These are phyloP conservation scores for Cetraspora pellucida DNA, from an alignment of 192 early-diverging fungal species.

Conservation along the genomic window DNA sequence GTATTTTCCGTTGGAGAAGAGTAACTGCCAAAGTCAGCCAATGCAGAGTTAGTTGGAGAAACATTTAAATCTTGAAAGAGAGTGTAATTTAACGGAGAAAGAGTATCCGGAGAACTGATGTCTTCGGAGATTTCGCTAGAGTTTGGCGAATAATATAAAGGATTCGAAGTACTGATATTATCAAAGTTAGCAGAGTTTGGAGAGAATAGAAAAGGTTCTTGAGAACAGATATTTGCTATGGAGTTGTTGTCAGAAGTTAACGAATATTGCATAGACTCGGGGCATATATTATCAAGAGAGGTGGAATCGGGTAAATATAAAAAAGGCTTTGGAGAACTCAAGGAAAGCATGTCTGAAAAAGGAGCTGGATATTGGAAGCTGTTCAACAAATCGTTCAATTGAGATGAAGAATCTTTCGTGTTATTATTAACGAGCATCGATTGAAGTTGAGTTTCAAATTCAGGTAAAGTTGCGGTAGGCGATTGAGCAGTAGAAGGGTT, in stretches of 20 bases:
- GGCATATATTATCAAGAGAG: slow-evolving; percentile 32
- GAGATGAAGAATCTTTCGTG: too few species aligned
- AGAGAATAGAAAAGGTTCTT: too few species aligned
- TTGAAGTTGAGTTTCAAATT: slow-evolving; percentile 22
- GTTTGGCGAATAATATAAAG: slow-evolving; percentile 2
- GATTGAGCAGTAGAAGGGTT: background rate
- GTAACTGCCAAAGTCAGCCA: too few species aligned
- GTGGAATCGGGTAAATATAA: background rate
- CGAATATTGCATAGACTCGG: slow-evolving; percentile 39
- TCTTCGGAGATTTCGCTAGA: slow-evolving; percentile 8
- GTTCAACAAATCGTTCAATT: background rate
- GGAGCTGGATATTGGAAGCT: slow-evolving; percentile 3
- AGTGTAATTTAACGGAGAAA: too few species aligned
- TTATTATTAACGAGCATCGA: background rate
- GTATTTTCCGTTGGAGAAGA: too few species aligned
- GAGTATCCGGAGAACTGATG: slow-evolving; percentile 11
- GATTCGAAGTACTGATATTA: too few species aligned
- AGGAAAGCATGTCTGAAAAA: background rate
- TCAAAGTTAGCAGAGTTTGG: too few species aligned
- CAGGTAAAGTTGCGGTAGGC: background rate
- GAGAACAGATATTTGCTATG: too few species aligned
- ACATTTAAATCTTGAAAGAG: too few species aligned
- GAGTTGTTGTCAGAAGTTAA: too few species aligned
- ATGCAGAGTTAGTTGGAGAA: too few species aligned
- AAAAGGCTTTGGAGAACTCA: background rate